Base-by-base conservation (phyloP, 768 basidiomycete species). In the Russula brevipes region DNA sequence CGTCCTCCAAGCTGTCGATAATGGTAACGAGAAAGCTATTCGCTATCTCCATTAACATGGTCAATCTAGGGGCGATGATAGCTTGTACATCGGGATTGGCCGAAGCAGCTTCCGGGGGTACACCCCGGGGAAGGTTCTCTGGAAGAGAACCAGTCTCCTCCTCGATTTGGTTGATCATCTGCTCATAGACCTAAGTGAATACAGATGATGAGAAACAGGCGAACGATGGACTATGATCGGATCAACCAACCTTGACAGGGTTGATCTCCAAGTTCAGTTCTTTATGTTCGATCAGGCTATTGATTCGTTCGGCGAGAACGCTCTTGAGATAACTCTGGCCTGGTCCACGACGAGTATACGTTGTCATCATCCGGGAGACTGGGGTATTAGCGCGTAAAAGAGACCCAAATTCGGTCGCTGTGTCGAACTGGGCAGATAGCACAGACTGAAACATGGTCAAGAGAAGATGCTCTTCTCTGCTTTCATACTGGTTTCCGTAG, bases 291-390 rank as follows among this genome's bases (percentile, higher is more conserved):
- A 99, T 98, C 68, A 99, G 79, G 70, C 92, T 94, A 77, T 99
- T 98, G 76, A 99, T 98, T 67, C 96, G 87, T 72, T 99, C 97
- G 31, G 97, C 95, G 52, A 99, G 81, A 35, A 98, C 95, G 66
- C 89, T 88, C 81, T 99, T 99, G 67, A 99, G 85, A 75, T 98
- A 99, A 70, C 93, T 94, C 76, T 98, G 97, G 60, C 97, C 97
- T 1, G 97, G 97, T 61, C 97, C 97, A 59, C 97, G 89, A 64
- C 97, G 91, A 57, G 97, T 98, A 76, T 99, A 99, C 19, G 97
- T 98, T 50, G 97, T 99, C 97, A 99, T 99, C 97, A 99, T 99
- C 44, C 97, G 88, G 54, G 94, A 98, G 30, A 99, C 97, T 52
- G 97, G 97, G 54, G 97, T 99, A 76, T 99, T 99, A 63, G 97